These are phyloP conservation scores for Pythium utonaiense DNA, from an alignment of 352 stramenopile genomes.

Conservation along the genomic window DNA sequence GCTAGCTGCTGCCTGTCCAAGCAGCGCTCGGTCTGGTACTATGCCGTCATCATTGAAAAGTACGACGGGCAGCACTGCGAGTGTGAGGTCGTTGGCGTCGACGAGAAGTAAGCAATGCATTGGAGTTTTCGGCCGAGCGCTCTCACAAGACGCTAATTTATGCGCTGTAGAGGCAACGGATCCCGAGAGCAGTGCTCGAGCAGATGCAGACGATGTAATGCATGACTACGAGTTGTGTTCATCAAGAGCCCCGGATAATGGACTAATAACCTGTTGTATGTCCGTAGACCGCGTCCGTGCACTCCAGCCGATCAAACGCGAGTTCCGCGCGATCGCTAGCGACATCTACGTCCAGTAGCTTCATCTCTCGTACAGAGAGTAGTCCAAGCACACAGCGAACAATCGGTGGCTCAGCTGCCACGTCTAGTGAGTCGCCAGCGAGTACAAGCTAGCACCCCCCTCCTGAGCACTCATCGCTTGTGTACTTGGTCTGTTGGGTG, in stretches of 20 bases:
- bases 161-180: neutral
- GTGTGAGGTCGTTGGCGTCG: neutral
- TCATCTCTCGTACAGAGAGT: neutral
- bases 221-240: too few relatives aligned
- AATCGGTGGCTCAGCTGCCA: neutral
- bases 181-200: neutral
- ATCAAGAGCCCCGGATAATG: too few relatives aligned
- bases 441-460: too few relatives aligned
- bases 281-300: neutral
- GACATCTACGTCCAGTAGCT: neutral
- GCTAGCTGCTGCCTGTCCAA: neutral
- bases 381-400: neutral
- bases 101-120: neutral
- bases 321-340: neutral
- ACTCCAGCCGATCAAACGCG: neutral
- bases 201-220: neutral
- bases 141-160: neutral
- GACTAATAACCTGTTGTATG: neutral
- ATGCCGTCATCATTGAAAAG: neutral
- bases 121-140: neutral
- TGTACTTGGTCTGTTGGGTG: neutral
- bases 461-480: too few relatives aligned
- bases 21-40: neutral
- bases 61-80: neutral
- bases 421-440: neutral